Base-by-base conservation (phyloP, 176 grass and related monocot species). In the Aegilops umbellulata region DNA sequence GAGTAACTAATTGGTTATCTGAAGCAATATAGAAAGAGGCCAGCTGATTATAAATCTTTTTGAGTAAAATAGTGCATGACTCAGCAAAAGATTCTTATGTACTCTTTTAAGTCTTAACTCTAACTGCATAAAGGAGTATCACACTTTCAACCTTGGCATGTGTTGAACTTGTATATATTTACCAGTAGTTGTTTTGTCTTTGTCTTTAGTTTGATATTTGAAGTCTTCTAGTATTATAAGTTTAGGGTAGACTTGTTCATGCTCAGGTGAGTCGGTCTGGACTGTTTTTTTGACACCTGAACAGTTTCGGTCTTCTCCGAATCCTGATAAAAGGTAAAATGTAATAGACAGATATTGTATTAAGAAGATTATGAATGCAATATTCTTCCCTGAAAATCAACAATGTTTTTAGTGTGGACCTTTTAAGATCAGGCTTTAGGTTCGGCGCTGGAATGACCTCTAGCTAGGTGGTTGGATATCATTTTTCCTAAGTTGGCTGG, bases 151-250 rank as follows among this genome's bases (percentile, higher is more conserved):
- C 23, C 13, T 49, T 77, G 29, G 4, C 17, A 82, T 81, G 35
- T n/a, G 70, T 79, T 34, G 57, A 76, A 77, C 4, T 86, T 76
- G 32, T 76, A 36, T 69, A 46, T 47, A 42, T 82, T 81, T 75
- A 51, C 5, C 15, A 47, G 46, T 47, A 51, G 71, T 51, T 61
- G 39, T 26, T 74, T 27, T 75, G 1, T 22, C 30, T 38, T 85
- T 74, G 30, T 86, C 38, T 74, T 80, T 83, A 51, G 20, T 68
- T 80, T 67, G 77, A 36, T 75, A 85, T 15, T 57, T 85, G 44
- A 88, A 49, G 14, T 64, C 8, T 62, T 64, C 60, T 42, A 35
- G 58, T 39, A 79, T 63, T 26, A 9, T 42, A 41, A 80, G 15
- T 80, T 63, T 80, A 80, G 76, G 55, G 76, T 60, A 78, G 53